Evolutionary conservation across 495 filamentous ascomycete species (phyloP), one percentile per base, ranked within the genome.

Genomic region (Hyaloscypha finlandica): DNA sequence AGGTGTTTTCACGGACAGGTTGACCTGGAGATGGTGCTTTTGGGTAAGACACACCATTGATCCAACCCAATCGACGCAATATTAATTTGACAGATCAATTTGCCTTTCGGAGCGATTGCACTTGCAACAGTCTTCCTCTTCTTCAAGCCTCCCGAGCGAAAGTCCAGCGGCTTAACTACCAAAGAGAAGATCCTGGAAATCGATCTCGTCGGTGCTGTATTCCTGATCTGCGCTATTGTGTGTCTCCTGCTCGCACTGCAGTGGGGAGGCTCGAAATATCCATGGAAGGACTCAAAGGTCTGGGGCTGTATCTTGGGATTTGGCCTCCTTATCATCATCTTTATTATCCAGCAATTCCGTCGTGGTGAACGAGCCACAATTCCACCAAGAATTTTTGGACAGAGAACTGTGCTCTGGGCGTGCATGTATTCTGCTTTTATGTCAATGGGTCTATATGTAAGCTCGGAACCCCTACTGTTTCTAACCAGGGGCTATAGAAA

Each of bases 11-110:
- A 91, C 89, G 1, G 83, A 89, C 60, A 79, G 85, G 52, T 75
- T 85, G 16, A 78, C 79, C 9, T 88, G 85, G 86, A 76, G 86
- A 57, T 89, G 85, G 85, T 88, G 86, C 65, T 86, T 85, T 73
- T 83, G 70, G 67, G 63, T 69, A 61, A 55, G 63, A 42, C 37
- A 19, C 29, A 16, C 2, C 25, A 31, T 30, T 22, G 14, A 12
- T n/a, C 20, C 29, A 55, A 2, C 22, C 14, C 37, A 33, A 12
- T 19, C 48, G 22, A 32, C 42, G 37, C 29, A 32, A 8, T 52
- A 45, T 59, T 71, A 16, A 71, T 25, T 22, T 8, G 8, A 6
- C 51, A 89, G 68, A 88, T 91, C 63, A 90, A 89, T 70, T 77
- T 89, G 20, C 86, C 86, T 0, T 77, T 88, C 48, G 86, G 86